Base-by-base conservation (phyloP, 331 rosid genomes). In the Cucumis variabilis region DNA sequence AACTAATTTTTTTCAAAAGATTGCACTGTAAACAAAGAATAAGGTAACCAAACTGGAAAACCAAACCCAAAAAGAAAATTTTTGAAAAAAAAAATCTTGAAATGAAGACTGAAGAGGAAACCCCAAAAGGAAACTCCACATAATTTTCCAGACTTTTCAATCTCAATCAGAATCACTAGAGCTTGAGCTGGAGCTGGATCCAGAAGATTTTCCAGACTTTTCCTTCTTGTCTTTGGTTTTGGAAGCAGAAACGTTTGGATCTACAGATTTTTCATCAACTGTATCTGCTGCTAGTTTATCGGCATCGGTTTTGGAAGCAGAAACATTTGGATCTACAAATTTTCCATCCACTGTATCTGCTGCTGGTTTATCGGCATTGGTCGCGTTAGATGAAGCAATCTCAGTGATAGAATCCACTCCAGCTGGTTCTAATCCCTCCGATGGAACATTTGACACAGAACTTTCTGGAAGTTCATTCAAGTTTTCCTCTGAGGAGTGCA, bases 1-100 rank as follows among this genome's bases (percentile, higher is more conserved):
- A 93, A 90, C 90, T 92, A 93, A 88, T 91, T 96, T 97, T n/a
- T 63, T 93, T 92, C 96, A 96, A 94, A 93, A 89, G 87, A 92
- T 84, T 91, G 89, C 93, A 87, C 85, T 85, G 89, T 85, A 70
- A 90, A 50, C 2, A 75, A 24, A 13, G 84, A 85, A 82, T 86
- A 66, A 30, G 86, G 60, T 62, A 91, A 72, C 87, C 73, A n/a
- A n/a, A n/a, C n/a, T n/a, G n/a, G n/a, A n/a, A n/a, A n/a, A n/a
- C n/a, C n/a, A 37, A 74, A 73, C 63, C 65, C 27, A 65, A 63
- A 55, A 76, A 37, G 65, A 71, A 53, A 25, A 15, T 20, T 20
- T 44, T 44, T 44, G 10, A 44, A 44, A 44, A 44, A n/a, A 73
- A 86, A 85, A 53, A 76, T 77, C n/a, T 16, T 25, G 65, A 90